Evolutionary conservation across 352 stramenopile species (phyloP), one percentile per base, ranked within the genome.

Genomic region (Phytophthora sansomeana): DNA sequence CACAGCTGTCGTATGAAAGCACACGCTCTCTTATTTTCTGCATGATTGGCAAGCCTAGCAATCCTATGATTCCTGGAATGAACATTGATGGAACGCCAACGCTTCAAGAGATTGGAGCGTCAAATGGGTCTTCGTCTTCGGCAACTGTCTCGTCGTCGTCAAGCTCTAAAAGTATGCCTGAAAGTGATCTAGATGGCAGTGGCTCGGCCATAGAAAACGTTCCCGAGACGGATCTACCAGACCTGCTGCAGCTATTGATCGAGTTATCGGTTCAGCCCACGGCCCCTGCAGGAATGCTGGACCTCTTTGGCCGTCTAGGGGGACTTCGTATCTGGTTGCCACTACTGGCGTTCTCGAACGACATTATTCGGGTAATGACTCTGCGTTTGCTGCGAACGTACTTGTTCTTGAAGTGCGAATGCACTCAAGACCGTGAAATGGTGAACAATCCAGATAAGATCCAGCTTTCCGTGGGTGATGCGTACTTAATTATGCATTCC

Each of bases 1-100:
- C 83, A 21, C 85, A 92, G 63, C 48, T 95, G 8, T 95, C 87
- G 14, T 95, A 91, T 36, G 87, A 93, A 60, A 91, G 81, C 53
- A 93, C 85, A n/a, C 76, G 83, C 1, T 85, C 84, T 24, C 68
- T 95, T 29, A 92, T 95, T 19, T 95, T 92, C 55, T 91, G 87
- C 58, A 95, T 95, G 87, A 91, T 95, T 50, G 85, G 87, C 6
- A 95, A 95, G 44, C 78, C 85, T 30, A 91, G 84, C 30, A 89
- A 90, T 28, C 80, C 81, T 13, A 90, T 89, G 78, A 75, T 87
- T 16, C 76, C 78, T 14, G 78, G 78, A 49, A 72, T 86, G 48
- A 86, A 87, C 26, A 80, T 85, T 43, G 83, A 92, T 63, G 83
- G 81, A 33, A 87, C 80, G 6, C 79, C 80, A 6, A 69, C 59